Conservation (phyloP, 805 yeast genomes). For the Myxozyma kluyveri region DNA sequence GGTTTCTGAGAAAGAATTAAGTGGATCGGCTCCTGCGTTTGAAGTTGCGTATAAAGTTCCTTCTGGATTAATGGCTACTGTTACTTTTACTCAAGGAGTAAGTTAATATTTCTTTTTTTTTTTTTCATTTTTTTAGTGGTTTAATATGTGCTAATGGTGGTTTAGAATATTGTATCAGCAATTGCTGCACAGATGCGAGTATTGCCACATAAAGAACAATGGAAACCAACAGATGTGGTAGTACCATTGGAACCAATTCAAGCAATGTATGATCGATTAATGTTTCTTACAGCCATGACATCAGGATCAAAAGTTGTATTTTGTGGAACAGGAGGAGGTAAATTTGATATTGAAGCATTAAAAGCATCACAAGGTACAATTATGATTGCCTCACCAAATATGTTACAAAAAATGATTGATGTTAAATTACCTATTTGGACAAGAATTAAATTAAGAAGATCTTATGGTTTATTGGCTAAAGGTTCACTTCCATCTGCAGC, state of each 20-base stretch:
- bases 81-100: conserved; percentile 13
- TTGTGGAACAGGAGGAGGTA: conserved; percentile 18
- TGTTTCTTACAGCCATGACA: conserved; percentile 38
- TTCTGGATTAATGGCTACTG: conserved; percentile 8
- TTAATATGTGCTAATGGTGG: background rate
- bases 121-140: background rate
- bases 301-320: conserved; percentile 29
- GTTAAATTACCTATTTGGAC: background rate
- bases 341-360: conserved; percentile 7
- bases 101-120: too few species aligned
- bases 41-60: conserved; percentile 1
- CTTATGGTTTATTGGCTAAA: conserved; percentile 16
- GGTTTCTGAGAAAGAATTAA: background rate
- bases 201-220: conserved; percentile 36
- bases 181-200: conserved; percentile 41
- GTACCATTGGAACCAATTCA: conserved; percentile 35
- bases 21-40: conserved; percentile 2
- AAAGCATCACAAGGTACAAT: conserved; percentile 11
- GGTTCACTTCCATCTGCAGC: conserved; percentile 15
- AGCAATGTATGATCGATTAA: conserved; percentile 33
- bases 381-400: conserved; percentile 4
- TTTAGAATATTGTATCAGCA: conserved; percentile 36
- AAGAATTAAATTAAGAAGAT: conserved; percentile 10
- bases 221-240: conserved; percentile 36
- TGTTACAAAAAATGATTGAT: background rate